Evolutionary conservation across 768 basidiomycete species (phyloP).

Genomic region (Daedaleopsis sinensis): DNA sequence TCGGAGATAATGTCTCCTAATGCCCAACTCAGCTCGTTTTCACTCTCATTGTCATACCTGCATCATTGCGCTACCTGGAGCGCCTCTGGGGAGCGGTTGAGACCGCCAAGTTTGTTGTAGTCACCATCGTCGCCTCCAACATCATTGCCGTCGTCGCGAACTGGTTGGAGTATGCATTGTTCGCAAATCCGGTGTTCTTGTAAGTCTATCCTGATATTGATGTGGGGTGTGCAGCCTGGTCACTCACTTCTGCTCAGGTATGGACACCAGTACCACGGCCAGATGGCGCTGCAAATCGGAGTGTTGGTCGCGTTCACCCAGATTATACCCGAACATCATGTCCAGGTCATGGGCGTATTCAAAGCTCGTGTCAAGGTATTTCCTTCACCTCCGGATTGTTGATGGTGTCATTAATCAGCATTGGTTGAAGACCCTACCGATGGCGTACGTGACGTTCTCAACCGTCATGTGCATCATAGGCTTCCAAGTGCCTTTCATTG

Average conservation of each 20-base stretch:
- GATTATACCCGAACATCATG: slow-evolving; percentile 96
- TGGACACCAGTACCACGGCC: slow-evolving; percentile 89
- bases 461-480: slow-evolving; percentile 83
- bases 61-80: slow-evolving; percentile 89
- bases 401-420: background rate
- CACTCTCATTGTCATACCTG: slow-evolving; percentile 76
- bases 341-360: slow-evolving; percentile 85
- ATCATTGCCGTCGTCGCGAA: slow-evolving; percentile 86
- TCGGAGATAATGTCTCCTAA: slow-evolving; percentile 9
- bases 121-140: slow-evolving; percentile 80
- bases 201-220: slow-evolving; percentile 41
- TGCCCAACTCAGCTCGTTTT: slow-evolving; percentile 61
- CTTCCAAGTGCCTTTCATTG: slow-evolving; percentile 86
- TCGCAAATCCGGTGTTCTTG: slow-evolving; percentile 80
- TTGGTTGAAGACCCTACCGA: slow-evolving; percentile 77
- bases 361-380: slow-evolving; percentile 88
- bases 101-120: slow-evolving; percentile 81
- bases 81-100: slow-evolving; percentile 92
- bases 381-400: background rate
- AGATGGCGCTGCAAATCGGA: slow-evolving; percentile 88
- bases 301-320: slow-evolving; percentile 97
- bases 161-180: slow-evolving; percentile 80
- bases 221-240: background rate
- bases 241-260: slow-evolving; percentile 53
- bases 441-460: slow-evolving; percentile 90